Evolutionary conservation across 176 grass and related monocot species (phyloP), one percentile per base, ranked within the genome.

Genomic region (Eragrostis curvula): DNA sequence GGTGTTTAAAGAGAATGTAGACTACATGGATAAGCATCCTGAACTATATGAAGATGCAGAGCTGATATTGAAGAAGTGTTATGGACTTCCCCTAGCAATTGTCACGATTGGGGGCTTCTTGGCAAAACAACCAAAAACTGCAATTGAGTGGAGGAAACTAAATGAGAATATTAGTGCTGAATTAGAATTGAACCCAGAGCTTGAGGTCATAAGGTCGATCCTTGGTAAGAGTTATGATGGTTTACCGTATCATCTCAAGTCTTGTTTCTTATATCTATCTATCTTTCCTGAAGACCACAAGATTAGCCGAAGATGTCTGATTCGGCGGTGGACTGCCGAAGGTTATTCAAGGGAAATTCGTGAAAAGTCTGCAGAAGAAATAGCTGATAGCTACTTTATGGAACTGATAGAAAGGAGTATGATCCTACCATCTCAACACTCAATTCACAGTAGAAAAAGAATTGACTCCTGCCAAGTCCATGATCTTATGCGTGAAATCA

Each of bases 241-340:
- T 29, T 86, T 92, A 10, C 74, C 90, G 15, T 86, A 86, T 28
- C 48, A 81, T 17, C 61, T 86, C 17, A 87, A 88, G 78, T 79
- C 53, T 10, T 91, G 84, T n/a, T 74, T 90, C 21, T 15, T 86
- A 17, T 86, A 86, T 64, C 0, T 90, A 7, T 62, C 62, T 0
- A 46, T 83, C 9, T 91, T 91, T 64, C 74, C 80, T 12, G 36
- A 84, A 60, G 79, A 80, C 48, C 18, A 40, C 12, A 52, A 65
- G 0, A 57, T 91, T 21, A 56, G 70, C 0, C 14, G 32, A 5
- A 15, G 42, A 24, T 55, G 77, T 7, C 40, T 91, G 20, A 9
- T 73, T 5, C 49, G 44, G 25, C 69, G 81, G 7, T 82, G 89
- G 85, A 62, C 48, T 13, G 81, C 72, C 42, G 89, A 88, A 11